Evolutionary conservation across 495 filamentous ascomycete species (phyloP).

Genomic region (Thozetella sp.): DNA sequence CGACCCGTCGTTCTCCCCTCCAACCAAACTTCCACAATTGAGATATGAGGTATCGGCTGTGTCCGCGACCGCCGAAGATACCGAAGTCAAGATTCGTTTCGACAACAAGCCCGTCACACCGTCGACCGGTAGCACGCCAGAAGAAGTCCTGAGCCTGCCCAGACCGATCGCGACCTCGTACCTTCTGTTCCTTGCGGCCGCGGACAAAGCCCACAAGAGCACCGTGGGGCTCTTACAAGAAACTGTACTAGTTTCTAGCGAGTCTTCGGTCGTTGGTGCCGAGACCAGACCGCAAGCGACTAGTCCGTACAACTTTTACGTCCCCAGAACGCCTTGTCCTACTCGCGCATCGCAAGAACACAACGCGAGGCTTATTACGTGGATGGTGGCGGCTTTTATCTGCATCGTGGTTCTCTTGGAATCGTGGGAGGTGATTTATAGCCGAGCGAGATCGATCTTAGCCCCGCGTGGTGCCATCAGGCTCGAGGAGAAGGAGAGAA

Average conservation of each 20-base stretch:
- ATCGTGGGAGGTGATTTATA: not conserved
- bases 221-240: not conserved
- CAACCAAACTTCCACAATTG: not conserved
- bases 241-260: not conserved
- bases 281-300: not conserved
- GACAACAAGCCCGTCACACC: not conserved
- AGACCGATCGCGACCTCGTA: not conserved
- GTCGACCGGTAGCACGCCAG: not conserved
- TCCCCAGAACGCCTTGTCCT: not conserved
- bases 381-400: not conserved
- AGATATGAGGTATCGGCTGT: not conserved
- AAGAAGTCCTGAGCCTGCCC: not conserved
- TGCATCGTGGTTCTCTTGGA: not conserved
- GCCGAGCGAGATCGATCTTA: not conserved
- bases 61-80: not conserved
- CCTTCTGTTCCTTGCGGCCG: not conserved
- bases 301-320: not conserved
- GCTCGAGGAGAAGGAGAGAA: not conserved
- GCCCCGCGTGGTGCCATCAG: not conserved
- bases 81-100: not conserved
- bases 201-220: not conserved
- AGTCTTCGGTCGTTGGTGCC: not conserved
- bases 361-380: not conserved
- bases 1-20: not conserved
- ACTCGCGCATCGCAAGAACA: not conserved